A percentile compares a stretch with the other conserved stretches of the same genome.
These are phyloP conservation scores for Colletotrichum musae DNA, from an alignment of 2,329 filamentous ascomycete genomes.

Conservation along the genomic window DNA sequence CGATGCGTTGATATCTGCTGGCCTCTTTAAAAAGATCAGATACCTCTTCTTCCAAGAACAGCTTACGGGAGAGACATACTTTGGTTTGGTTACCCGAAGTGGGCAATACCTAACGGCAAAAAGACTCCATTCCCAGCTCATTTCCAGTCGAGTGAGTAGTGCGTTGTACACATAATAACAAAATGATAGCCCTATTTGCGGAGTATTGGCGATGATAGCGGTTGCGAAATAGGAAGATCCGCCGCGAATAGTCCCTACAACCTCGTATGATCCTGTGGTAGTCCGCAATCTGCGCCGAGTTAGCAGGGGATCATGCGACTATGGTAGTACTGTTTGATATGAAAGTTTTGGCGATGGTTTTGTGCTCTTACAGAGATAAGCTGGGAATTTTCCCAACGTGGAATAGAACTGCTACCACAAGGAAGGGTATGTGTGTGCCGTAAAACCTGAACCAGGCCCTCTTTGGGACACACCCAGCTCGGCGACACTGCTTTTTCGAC, in stretches of 20 bases:
- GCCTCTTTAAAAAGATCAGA: background rate
- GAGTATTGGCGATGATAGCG: conserved; percentile 2
- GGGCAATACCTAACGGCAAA: background rate
- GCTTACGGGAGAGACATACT: background rate
- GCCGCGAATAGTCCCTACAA: background rate
- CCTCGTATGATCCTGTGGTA: background rate
- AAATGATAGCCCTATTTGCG: background rate
- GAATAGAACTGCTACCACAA: background rate
- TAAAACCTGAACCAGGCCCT: too few relatives aligned
- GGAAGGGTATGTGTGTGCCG: background rate
- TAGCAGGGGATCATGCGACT: too few relatives aligned
- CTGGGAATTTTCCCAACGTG: background rate
- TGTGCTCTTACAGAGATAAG: background rate
- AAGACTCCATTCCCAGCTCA: background rate
- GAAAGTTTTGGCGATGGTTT: background rate
- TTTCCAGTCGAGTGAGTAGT: background rate
- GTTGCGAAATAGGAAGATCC: background rate
- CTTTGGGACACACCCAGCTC: too few relatives aligned
- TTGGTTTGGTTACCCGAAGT: background rate
- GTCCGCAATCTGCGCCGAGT: background rate
- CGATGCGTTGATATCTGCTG: background rate
- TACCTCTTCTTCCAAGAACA: background rate
- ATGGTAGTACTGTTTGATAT: too few relatives aligned
- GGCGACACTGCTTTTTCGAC: too few relatives aligned
- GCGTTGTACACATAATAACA: conserved; percentile 8